These are phyloP conservation scores for Penicillium griseofulvum DNA, from an alignment of 2,329 filamentous ascomycete genomes.

Conservation along the genomic window DNA sequence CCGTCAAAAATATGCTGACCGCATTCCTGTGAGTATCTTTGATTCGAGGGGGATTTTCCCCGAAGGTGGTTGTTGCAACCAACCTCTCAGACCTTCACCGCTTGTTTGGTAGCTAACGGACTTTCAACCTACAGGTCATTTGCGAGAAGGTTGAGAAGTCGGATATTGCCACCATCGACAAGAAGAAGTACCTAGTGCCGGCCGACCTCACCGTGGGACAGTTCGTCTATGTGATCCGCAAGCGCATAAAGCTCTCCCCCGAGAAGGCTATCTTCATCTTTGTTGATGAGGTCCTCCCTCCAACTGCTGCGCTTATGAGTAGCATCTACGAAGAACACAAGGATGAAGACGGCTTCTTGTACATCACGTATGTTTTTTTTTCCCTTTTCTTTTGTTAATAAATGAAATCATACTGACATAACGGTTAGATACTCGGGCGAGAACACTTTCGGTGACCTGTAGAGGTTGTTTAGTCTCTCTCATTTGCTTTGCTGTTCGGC, in stretches of 20 bases:
- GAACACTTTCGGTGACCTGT: slow-evolving; percentile 81
- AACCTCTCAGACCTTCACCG: slow-evolving; percentile 25
- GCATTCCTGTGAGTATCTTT: slow-evolving; percentile 78
- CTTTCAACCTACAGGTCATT: slow-evolving; percentile 67
- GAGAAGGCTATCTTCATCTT: slow-evolving; percentile 99
- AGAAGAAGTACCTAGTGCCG: slow-evolving; percentile 99
- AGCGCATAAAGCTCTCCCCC: slow-evolving; percentile 98
- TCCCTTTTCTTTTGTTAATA: background rate
- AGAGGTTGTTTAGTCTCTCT: slow-evolving; percentile 12
- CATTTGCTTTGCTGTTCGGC: slow-evolving; percentile 13
- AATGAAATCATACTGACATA: slow-evolving; percentile 24
- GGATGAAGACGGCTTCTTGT: slow-evolving; percentile 82
- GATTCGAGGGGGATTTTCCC: background rate
- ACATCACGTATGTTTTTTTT: slow-evolving; percentile 73
- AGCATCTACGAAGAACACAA: slow-evolving; percentile 99
- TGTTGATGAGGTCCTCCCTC: slow-evolving; percentile 95
- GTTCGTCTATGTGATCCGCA: slow-evolving; percentile 99
- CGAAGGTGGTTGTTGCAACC: background rate
- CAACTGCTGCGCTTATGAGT: slow-evolving; percentile 96
- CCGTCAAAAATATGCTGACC: slow-evolving; percentile 97
- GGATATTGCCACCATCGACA: slow-evolving; percentile 99
- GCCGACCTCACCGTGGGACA: slow-evolving; percentile 97
- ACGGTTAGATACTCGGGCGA: slow-evolving; percentile 79
- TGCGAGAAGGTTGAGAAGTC: slow-evolving; percentile 99
- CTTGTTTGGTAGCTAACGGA: slow-evolving; percentile 32